phyloP scores from a whole-genome alignment of 306 rosid genomes.

The Prinsepia uniflora region DNA sequence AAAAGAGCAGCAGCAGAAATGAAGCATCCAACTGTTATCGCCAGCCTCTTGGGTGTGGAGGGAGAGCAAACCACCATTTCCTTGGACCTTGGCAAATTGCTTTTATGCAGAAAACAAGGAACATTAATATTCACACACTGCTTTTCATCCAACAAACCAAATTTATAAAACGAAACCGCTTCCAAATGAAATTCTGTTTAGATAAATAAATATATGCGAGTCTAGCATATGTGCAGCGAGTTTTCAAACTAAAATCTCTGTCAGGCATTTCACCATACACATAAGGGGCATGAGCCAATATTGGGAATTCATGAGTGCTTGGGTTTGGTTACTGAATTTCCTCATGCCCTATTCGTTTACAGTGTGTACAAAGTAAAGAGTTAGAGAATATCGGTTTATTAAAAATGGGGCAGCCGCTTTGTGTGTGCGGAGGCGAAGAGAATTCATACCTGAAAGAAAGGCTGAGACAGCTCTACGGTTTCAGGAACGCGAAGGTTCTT shows the following conservation, averaged over 20 bases:
- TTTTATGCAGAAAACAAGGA: neutral
- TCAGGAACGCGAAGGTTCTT: too few relatives aligned
- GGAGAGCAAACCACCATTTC: constrained; percentile 71
- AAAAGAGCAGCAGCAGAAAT: constrained; percentile 57
- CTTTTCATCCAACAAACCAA: neutral
- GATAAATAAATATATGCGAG: neutral
- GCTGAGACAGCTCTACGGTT: neutral
- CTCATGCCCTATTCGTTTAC: too few relatives aligned
- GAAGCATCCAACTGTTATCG: constrained; percentile 48
- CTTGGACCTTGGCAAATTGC: neutral
- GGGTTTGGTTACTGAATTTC: neutral
- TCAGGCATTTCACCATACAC: constrained; percentile 42
- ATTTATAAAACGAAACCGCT: neutral
- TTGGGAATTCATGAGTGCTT: neutral
- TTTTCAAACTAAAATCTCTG: neutral
- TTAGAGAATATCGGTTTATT: neutral
- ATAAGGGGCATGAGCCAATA: constrained; percentile 18
- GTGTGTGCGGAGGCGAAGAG: neutral
- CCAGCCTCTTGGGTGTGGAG: constrained; percentile 65
- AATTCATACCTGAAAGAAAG: neutral
- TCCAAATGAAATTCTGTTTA: neutral
- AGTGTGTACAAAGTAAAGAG: too few relatives aligned
- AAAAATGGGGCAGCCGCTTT: too few relatives aligned
- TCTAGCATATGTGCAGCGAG: neutral
- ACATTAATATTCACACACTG: too few relatives aligned